Evolutionary conservation across 495 filamentous ascomycete species (phyloP), one percentile per base, ranked within the genome.

Genomic region (Aspergillus asperescens): DNA sequence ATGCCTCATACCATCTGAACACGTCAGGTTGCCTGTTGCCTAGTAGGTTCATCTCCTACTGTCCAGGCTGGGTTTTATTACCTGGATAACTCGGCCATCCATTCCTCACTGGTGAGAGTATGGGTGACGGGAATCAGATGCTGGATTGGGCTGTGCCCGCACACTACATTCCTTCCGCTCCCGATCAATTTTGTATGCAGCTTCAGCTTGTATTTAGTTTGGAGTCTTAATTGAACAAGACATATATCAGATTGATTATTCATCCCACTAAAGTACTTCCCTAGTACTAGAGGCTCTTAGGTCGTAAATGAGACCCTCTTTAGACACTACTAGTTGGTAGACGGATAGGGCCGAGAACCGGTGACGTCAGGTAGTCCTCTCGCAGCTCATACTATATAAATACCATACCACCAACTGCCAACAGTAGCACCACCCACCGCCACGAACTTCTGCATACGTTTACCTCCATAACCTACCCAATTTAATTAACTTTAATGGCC

Each of bases 401-500:
- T 16, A 35, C 3, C n/a, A 4, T 12, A 35, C 32, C 3, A 35
- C 12, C 9, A 25, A 42, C 20, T 5, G n/a, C n/a, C n/a, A n/a
- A n/a, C n/a, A n/a, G n/a, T n/a, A n/a, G n/a, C n/a, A n/a, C n/a
- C n/a, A n/a, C n/a, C n/a, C n/a, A n/a, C n/a, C n/a, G n/a, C n/a
- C n/a, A 35, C 32, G 15, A 35, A 7, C 16, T 12, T 8, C 19
- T 12, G n/a, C 22, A 25, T 5, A 42, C 27, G 1, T 16, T 2
- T 19, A 15, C 1, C 15, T 15, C 18, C 8, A 34, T 43, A 41
- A 27, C 13, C 32, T 35, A n/a, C n/a, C 34, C n/a, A n/a, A n/a
- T n/a, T n/a, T n/a, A n/a, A n/a, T n/a, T n/a, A n/a, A n/a, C n/a
- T 29, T 37, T 42, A 44, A 87, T 88, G 85, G 62, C 81, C 3